phyloP scores from a whole-genome alignment of 2,329 filamentous ascomycete species.

The Alternaria postmessia region DNA sequence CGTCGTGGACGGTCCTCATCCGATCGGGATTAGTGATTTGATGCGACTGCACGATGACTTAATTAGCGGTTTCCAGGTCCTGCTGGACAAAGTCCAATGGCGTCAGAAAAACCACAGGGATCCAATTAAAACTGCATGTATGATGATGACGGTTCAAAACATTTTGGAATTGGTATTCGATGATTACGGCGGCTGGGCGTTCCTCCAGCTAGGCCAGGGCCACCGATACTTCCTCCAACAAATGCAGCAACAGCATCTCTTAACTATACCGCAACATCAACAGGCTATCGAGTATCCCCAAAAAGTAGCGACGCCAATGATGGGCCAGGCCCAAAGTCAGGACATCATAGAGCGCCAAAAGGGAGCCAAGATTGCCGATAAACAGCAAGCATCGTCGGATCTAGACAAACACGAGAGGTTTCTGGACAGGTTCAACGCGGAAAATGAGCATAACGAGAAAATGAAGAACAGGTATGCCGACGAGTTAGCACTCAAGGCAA shows the following conservation, averaged over 20 bases:
- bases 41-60: background rate
- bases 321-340: background rate
- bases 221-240: background rate
- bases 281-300: background rate
- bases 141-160: background rate
- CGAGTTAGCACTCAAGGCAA: background rate
- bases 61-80: background rate
- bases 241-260: background rate
- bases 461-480: constrained; percentile 4
- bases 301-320: background rate
- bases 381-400: background rate
- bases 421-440: background rate
- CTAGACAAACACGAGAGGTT: background rate
- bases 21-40: background rate
- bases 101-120: background rate
- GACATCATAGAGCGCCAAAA: background rate
- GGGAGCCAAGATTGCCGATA: background rate
- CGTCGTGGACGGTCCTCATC: background rate
- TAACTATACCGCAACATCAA: background rate
- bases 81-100: background rate
- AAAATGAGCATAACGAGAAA: background rate
- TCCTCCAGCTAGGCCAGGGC: background rate
- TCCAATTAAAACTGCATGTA: background rate
- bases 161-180: background rate
- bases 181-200: background rate